phyloP scores from a whole-genome alignment of 2,329 filamentous ascomycete species.

The Colletotrichum zoysiae region DNA sequence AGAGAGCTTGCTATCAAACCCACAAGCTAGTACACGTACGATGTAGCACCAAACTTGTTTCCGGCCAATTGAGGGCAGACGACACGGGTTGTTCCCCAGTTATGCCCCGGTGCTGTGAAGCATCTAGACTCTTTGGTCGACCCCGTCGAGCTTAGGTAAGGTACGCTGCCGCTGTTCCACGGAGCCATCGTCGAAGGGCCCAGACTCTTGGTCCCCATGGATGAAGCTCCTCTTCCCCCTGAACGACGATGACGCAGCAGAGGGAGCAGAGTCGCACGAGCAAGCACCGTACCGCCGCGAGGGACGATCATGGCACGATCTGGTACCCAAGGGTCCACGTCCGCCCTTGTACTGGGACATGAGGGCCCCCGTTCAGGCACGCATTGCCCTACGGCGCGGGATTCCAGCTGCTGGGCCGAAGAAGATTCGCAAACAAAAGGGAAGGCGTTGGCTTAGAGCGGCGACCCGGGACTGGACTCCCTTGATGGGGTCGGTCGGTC shows the following conservation, averaged over 20 bases:
- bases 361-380: not conserved
- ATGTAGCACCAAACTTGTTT: not conserved
- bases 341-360: conserved; percentile 18
- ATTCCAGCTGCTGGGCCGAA: conserved; percentile 1
- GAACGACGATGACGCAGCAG: conserved; percentile 13
- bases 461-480: not conserved
- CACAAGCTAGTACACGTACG: no score
- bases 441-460: not conserved
- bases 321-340: conserved; percentile 12
- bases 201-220: conserved; percentile 12
- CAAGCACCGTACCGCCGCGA: not conserved
- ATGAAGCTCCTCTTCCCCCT: not conserved
- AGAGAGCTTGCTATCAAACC: no score
- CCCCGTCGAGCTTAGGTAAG: conserved; percentile 10
- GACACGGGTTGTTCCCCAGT: not conserved
- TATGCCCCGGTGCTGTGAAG: conserved; percentile 36
- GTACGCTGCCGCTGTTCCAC: conserved; percentile 29
- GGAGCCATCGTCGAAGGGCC: not conserved
- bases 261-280: not conserved
- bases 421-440: not conserved
- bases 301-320: conserved; percentile 22
- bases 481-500: conserved; percentile 14
- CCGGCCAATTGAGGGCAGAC: not conserved
- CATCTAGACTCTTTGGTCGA: conserved; percentile 35
- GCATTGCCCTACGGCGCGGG: conserved; percentile 1